Evolutionary conservation across 306 rosid genomes (phyloP), one percentile per base, ranked within the genome.

Genomic region (Pachyrhizus erosus): DNA sequence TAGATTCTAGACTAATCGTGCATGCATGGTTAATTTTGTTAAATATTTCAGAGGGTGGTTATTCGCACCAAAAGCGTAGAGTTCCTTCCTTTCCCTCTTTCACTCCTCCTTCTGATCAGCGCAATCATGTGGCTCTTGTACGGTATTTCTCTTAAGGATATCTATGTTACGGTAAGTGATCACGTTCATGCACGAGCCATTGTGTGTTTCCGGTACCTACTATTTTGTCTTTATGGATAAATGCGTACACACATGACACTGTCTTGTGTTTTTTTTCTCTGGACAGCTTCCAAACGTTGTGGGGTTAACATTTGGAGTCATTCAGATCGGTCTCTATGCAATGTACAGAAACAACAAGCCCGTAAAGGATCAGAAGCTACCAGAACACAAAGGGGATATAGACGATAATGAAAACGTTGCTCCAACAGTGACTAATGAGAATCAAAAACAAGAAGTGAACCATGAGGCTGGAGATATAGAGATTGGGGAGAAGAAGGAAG

Each of bases 51-150:
- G 99, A 87, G 97, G 57, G 80, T 81, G 77, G 99, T 96, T 2
- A 82, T 96, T 58, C 90, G 93, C 3, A 96, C 99, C 6, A 96
- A 93, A 82, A 96, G 99, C 84, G 97, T 92, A 18, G 98, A 96
- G 89, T 96, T 91, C 84, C 91, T 96, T 96, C 99, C 99, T 0
- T 88, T 96, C 48, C 78, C 87, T 40, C 82, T 96, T 26, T 96
- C 99, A 5, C 76, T 93, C 39, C 97, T 96, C 34, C 97, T 96
- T 76, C 89, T 94, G 17, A 70, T 96, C 12, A 96, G 99, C 57
- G 99, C 99, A 0, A 9, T 93, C 14, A 87, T 82, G 88, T 96
- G 99, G 99, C 85, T 91, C 20, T 29, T 87, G 13, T 96, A 96
- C 34, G 99, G 99, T 5, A 10, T 96, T 18, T 60, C 82, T 3